Base-by-base conservation (phyloP, 1,284 basidiomycete species). In the Puccinia polysora region DNA sequence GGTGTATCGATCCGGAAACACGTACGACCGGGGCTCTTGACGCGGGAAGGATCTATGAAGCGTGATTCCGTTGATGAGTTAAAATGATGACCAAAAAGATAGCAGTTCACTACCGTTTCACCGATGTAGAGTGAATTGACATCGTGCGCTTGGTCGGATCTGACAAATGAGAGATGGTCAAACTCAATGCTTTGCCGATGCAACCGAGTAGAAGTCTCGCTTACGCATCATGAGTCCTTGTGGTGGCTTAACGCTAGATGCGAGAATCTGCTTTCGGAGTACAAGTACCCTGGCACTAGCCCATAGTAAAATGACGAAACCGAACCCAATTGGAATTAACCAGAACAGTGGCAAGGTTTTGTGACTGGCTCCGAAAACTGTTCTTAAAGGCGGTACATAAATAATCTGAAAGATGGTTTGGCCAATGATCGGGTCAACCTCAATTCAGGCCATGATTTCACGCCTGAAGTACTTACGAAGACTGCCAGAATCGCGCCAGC, bases 311-410 rank as follows among this genome's bases (percentile, higher is more conserved):
- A 86, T 80, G 45, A 87, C 63, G n/a, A 82, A 77, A 28, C 86
- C 86, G 74, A 87, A 87, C 2, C 82, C 85, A 40, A 82, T 79
- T 2, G 86, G 85, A 47, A 88, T 86, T 30, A 87, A 82, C 86
- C 86, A 87, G 78, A 87, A 87, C 38, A 87, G 78, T 12, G 86
- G 86, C 28, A 83, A 84, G 10, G 87, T 81, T 52, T 81, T 82
- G 78, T 82, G 79, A 0, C 85, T 83, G 10, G 86, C 86, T 2
- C 86, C 86, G 75, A 88, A 87, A 14, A 87, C 86, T 75, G 85
- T 84, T 76, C 86, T 85, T 60, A 88, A 78, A 40, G 86, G 86
- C 2, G 86, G 86, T 0, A 85, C 86, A 78, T 88, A 87, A 50
- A 73, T 59, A 20, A 74, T 72, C 70, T 72, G 30, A 30, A 3